phyloP scores from a whole-genome alignment of 139 green algal species.

The Penium margaritaceum region DNA sequence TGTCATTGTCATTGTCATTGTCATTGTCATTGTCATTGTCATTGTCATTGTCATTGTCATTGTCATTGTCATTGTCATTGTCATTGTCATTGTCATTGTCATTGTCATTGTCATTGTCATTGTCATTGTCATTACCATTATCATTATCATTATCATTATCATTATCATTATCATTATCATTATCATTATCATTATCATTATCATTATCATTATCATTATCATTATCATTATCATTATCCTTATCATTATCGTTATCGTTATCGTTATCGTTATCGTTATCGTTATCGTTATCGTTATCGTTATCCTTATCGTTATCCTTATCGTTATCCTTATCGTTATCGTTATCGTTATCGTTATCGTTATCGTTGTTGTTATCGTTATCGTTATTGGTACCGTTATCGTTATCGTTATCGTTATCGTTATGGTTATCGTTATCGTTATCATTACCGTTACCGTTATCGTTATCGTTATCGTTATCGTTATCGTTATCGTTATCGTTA shows the following conservation, averaged over 20 bases:
- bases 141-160: background rate
- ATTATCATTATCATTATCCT: background rate
- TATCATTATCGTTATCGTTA: background rate
- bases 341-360: background rate
- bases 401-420: background rate
- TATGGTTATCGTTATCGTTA: background rate
- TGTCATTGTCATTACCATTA: background rate
- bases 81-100: background rate
- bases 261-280: background rate
- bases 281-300: background rate
- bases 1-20: background rate
- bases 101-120: background rate
- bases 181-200: background rate
- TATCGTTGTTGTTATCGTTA: background rate
- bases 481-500: background rate
- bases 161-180: background rate
- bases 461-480: background rate
- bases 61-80: background rate
- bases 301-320: background rate
- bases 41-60: background rate
- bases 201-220: background rate
- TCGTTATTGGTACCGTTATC: background rate
- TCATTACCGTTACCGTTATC: background rate
- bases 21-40: background rate
- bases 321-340: background rate